Base-by-base conservation (phyloP, 140 eudicot genomes). In the Ambrosia hybrid region DNA sequence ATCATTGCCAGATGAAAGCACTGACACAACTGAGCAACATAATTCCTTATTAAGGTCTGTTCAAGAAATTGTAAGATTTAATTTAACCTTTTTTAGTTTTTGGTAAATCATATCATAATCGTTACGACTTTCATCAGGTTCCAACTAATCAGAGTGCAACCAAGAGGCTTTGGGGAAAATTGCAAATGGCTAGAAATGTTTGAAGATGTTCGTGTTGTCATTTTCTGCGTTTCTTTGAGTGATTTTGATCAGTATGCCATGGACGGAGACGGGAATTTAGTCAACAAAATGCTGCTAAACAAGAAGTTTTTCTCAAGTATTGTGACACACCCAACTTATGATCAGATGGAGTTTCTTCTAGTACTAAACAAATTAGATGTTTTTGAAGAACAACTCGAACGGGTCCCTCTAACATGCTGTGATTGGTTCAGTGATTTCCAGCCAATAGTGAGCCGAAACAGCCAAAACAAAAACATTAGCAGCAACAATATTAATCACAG, bases 111-210 rank as follows among this genome's bases (percentile, higher is more conserved):
- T 21, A 21, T 21, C 26, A 21, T 21, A 21, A 21, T 21, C 26
- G 26, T 21, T 21, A 21, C 26, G 26, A 21, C 26, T 21, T 21
- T 21, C 26, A 21, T 62, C 81, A 92, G 98, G 66, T 89, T 79
- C 76, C 98, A 92, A 76, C 88, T 92, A 45, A 85, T 92, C 55
- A 85, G 98, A 80, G 87, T 89, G 64, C 98, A 89, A 80, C 89
- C 95, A 15, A 76, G 91, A 77, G 95, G 96, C 48, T 83, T 82
- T 71, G 95, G 86, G n/a, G 96, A 92, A 81, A 92, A 79, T 73
- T 89, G 98, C 83, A 92, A 87, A 81, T 92, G 95, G 98, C 76
- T 92, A 52, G 90, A 92, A 57, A 89, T 89, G 96, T 85, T 92
- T 67, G 98, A 92, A 89, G 98, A 92, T 57, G 96, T 87, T 65